Evolutionary conservation across 768 basidiomycete species (phyloP).

Genomic region (Mycena chlorophos): DNA sequence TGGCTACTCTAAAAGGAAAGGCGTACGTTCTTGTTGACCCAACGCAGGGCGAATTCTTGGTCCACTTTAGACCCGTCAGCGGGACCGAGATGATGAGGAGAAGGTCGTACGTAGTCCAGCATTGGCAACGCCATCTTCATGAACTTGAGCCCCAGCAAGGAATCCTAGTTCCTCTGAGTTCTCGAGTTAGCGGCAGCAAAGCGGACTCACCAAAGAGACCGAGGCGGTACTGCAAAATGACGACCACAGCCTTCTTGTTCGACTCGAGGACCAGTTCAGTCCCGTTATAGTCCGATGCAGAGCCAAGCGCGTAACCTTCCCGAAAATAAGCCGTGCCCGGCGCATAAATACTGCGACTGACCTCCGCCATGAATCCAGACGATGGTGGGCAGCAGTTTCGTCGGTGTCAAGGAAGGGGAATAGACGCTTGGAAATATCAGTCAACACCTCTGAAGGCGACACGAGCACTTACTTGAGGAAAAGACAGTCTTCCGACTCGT

Average conservation of each 20-base stretch:
- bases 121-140: conserved; percentile 27
- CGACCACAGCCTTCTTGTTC: conserved; percentile 16
- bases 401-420: conserved; percentile 1
- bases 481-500: no score
- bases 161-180: conserved; percentile 19
- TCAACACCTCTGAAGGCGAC: no score
- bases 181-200: background rate
- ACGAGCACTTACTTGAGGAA: no score
- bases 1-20: background rate
- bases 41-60: conserved; percentile 20
- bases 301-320: conserved; percentile 6
- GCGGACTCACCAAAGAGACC: background rate
- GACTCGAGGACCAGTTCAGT: conserved; percentile 16
- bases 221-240: conserved; percentile 11
- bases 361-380: conserved; percentile 26
- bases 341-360: no score
- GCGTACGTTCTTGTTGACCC: conserved; percentile 20
- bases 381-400: conserved; percentile 11
- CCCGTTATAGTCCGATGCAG: conserved; percentile 11
- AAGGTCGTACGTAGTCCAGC: conserved; percentile 31
- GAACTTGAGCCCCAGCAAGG: conserved; percentile 26
- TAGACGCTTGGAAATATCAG: no score
- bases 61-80: conserved; percentile 14
- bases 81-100: background rate
- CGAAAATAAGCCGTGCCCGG: background rate